phyloP scores from a whole-genome alignment of 306 rosid genomes.

The Pachyrhizus erosus region DNA sequence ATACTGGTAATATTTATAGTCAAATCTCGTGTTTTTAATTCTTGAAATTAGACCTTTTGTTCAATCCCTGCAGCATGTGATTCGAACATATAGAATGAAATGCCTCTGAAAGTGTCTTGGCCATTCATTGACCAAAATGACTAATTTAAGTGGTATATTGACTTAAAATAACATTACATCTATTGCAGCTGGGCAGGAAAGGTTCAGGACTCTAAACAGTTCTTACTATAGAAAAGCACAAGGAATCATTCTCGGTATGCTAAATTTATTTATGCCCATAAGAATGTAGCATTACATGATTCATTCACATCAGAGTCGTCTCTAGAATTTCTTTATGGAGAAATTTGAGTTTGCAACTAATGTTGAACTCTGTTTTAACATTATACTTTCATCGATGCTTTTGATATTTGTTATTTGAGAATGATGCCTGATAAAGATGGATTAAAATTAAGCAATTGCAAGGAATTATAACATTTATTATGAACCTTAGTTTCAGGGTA shows the following conservation, averaged over 20 bases:
- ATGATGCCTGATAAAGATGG: constrained; percentile 7
- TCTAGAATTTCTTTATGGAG: constrained; percentile 11
- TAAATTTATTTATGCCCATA: constrained; percentile 13
- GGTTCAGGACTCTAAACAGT: constrained; percentile 90
- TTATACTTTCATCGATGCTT: not conserved
- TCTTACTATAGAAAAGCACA: constrained; percentile 90
- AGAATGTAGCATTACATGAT: not conserved
- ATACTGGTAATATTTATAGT: constrained; percentile 72
- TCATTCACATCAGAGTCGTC: not conserved
- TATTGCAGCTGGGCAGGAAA: constrained; percentile 97
- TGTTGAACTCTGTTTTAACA: constrained; percentile 22
- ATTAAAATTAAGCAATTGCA: constrained; percentile 28
- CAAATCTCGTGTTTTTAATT: constrained; percentile 28
- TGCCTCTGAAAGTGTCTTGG: constrained; percentile 26
- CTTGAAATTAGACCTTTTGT: not conserved
- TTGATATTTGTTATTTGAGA: constrained; percentile 49
- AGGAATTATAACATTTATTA: constrained; percentile 7
- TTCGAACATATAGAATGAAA: constrained; percentile 22
- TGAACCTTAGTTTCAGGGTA: constrained; percentile 55
- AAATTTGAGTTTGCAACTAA: constrained; percentile 27
- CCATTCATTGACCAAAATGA: constrained; percentile 32
- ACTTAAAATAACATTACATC: constrained; percentile 37
- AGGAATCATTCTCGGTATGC: constrained; percentile 91
- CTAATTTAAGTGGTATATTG: constrained; percentile 58
- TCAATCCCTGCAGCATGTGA: constrained; percentile 8